Conservation (phyloP, 1,284 basidiomycete species). For the Apiotrichum domesticum region DNA sequence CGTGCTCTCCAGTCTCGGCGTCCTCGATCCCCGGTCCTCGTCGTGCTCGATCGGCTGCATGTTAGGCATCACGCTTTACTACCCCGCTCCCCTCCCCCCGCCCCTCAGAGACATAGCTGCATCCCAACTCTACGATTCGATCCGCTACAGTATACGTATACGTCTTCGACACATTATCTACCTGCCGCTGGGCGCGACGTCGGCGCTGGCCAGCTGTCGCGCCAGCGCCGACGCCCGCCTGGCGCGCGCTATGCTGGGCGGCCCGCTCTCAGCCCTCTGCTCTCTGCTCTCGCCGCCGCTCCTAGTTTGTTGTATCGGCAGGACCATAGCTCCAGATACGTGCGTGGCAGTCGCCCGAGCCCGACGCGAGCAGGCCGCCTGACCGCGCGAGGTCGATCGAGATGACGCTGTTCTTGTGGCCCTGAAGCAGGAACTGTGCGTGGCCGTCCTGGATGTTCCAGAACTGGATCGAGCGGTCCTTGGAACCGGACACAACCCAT, state of each 20-base stretch:
- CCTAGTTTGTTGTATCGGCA: not conserved
- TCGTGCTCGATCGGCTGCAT: too few relatives aligned
- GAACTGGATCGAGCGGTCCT: slow-evolving; percentile 81
- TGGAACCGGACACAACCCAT: slow-evolving; percentile 85
- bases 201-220: not conserved
- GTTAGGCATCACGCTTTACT: not conserved
- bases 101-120: not conserved
- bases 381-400: slow-evolving; percentile 73
- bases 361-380: slow-evolving; percentile 71
- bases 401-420: slow-evolving; percentile 86
- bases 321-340: slow-evolving; percentile 60
- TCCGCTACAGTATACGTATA: slow-evolving; percentile 6
- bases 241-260: too few relatives aligned
- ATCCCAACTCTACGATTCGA: slow-evolving; percentile 1
- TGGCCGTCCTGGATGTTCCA: slow-evolving; percentile 73
- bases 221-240: too few relatives aligned
- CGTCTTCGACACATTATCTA: slow-evolving; percentile 2
- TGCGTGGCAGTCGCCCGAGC: slow-evolving; percentile 78
- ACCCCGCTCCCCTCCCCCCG: too few relatives aligned
- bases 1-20: too few relatives aligned
- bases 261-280: too few relatives aligned
- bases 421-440: slow-evolving; percentile 77
- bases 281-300: too few relatives aligned
- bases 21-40: too few relatives aligned
- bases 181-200: not conserved